phyloP scores from a whole-genome alignment of 257 asterid species.

The Lavandula angustifolia region DNA sequence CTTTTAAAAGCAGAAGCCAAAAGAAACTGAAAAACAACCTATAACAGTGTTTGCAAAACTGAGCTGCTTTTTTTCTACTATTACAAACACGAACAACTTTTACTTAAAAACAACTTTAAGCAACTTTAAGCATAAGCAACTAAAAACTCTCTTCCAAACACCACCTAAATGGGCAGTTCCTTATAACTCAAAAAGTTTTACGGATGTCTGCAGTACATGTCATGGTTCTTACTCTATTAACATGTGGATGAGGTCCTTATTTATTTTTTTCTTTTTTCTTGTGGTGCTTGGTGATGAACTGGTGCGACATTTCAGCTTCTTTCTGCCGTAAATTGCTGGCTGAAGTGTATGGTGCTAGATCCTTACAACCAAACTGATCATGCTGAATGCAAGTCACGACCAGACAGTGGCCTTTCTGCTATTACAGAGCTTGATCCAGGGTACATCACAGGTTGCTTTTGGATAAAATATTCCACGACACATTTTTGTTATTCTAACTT shows the following conservation, averaged over 20 bases:
- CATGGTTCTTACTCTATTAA: neutral
- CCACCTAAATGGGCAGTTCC: neutral
- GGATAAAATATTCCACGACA: conserved; percentile 9
- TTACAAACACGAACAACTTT: too few relatives aligned
- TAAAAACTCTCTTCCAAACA: too few relatives aligned
- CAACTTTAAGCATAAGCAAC: too few relatives aligned
- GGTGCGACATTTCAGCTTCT: conserved; percentile 64
- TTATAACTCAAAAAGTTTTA: neutral
- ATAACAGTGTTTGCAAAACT: too few relatives aligned
- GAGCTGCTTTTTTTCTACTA: too few relatives aligned
- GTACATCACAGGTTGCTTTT: conserved; percentile 72
- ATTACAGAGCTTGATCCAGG: conserved; percentile 99
- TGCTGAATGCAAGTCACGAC: conserved; percentile 96
- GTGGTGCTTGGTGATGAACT: conserved; percentile 10
- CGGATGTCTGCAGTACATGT: neutral
- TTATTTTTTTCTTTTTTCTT: neutral
- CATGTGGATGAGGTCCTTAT: neutral
- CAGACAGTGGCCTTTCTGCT: conserved; percentile 98
- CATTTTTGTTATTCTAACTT: conserved; percentile 1
- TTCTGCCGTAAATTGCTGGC: conserved; percentile 97
- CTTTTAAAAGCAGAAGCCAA: too few relatives aligned
- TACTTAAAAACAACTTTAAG: too few relatives aligned
- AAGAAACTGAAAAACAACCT: too few relatives aligned
- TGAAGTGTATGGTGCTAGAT: conserved; percentile 83
- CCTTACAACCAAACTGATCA: conserved; percentile 97